Conservation (phyloP, 169 alveolate species). For the Plasmodium sp. region DNA sequence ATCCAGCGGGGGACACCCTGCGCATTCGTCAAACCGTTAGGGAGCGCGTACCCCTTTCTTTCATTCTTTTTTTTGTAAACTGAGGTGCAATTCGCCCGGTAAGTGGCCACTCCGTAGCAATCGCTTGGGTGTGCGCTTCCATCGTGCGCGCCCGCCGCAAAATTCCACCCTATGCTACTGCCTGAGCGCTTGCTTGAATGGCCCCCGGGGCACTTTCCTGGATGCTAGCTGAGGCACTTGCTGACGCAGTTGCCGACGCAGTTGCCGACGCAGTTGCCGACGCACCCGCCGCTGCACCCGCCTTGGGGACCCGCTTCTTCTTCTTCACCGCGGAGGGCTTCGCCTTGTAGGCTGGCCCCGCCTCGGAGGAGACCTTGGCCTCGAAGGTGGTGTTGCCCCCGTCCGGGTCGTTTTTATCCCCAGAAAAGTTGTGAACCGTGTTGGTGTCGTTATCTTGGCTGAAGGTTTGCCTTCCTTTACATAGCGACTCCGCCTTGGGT, state of each 20-base stretch:
- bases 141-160: neutral
- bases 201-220: neutral
- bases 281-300: neutral
- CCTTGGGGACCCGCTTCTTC: neutral
- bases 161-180: neutral
- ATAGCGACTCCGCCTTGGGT: conserved; percentile 17
- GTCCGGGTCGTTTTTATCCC: conserved; percentile 24
- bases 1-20: neutral
- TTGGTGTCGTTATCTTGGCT: neutral
- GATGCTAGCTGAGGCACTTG: no score
- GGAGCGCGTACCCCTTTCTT: neutral
- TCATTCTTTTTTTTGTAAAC: neutral
- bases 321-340: neutral
- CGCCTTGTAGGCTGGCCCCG: neutral
- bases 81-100: neutral
- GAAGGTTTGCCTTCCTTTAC: neutral
- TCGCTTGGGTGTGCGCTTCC: neutral
- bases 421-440: conserved; percentile 17
- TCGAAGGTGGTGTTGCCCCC: neutral
- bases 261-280: no score
- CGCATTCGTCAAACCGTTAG: neutral
- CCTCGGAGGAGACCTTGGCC: conserved; percentile 9
- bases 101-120: neutral
- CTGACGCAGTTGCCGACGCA: no score
- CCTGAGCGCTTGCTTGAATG: neutral